Evolutionary conservation across 2,329 filamentous ascomycete genomes (phyloP).

Genomic region (Phialocephala sp.): DNA sequence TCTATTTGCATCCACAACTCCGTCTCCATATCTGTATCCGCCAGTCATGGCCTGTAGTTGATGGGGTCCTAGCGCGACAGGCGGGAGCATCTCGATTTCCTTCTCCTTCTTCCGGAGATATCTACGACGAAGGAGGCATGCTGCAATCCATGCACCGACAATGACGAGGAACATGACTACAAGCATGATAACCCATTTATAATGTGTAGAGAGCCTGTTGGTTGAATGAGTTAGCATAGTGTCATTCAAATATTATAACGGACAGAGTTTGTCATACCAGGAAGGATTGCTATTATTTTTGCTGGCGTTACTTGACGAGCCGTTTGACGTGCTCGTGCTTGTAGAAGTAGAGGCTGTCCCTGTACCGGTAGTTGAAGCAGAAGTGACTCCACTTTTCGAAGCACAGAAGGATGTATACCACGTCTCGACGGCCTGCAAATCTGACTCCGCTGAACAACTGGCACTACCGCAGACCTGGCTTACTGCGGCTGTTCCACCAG

Average conservation of each 20-base stretch:
- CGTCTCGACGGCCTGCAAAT: slow-evolving; percentile 61
- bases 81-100: slow-evolving; percentile 44
- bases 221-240: not conserved
- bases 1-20: slow-evolving; percentile 20
- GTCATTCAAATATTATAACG: not conserved
- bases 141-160: slow-evolving; percentile 67
- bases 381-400: slow-evolving; percentile 44
- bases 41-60: slow-evolving; percentile 43
- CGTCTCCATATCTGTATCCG: slow-evolving; percentile 34
- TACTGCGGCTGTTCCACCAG: slow-evolving; percentile 60
- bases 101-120: slow-evolving; percentile 74
- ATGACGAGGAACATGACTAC: slow-evolving; percentile 76
- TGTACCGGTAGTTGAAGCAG: slow-evolving; percentile 32
- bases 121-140: slow-evolving; percentile 73
- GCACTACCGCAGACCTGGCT: slow-evolving; percentile 65
- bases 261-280: slow-evolving; percentile 13
- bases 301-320: not conserved
- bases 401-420: slow-evolving; percentile 77
- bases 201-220: slow-evolving; percentile 70
- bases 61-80: slow-evolving; percentile 46
- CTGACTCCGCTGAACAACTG: slow-evolving; percentile 55
- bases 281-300: slow-evolving; percentile 3
- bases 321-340: slow-evolving; percentile 9
- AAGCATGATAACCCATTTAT: slow-evolving; percentile 82
- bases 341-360: slow-evolving; percentile 15